Evolutionary conservation across 2,329 filamentous ascomycete genomes (phyloP), one percentile per base, ranked within the genome.

Genomic region (Penicillium sp.): DNA sequence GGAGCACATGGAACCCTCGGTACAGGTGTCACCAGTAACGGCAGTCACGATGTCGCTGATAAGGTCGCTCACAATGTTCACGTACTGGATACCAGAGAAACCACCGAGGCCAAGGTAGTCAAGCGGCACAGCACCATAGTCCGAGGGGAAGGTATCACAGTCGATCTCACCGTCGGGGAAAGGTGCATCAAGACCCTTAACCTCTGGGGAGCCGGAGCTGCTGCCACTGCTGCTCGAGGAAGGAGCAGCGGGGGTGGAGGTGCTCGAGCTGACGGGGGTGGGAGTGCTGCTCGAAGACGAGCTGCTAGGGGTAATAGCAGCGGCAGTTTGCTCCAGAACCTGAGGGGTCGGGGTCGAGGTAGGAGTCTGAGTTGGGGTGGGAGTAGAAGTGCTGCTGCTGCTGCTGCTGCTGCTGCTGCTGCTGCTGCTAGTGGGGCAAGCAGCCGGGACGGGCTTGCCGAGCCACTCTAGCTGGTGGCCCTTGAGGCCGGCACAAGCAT

Each of bases 11-110:
- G 72, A 68, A 32, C 79, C 81, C 7, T 71, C 55, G 6, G 55
- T 62, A 68, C 86, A 90, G 43, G 65, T 65, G 11, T 77, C 66
- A 11, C 82, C 84, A 12, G 69, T 69, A 31, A 80, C 65, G 16
- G 75, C 79, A 27, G 80, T 80, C 35, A 76, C 71, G 44, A 89
- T 86, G 43, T 76, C 75, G 60, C 68, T 71, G 57, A 93, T 82
- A 33, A 74, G 57, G 10, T 70, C 56, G 31, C 71, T 70, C 17
- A 68, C 41, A n/a, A 61, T 66, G 57, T 70, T 80, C 44, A 70
- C 68, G 37, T 73, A 71, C 66, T 95, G 88, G 44, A 95, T 73
- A 57, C 88, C 86, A 49, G 77, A 80, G 82, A 81, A 98, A 47
- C 87, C 88, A 44, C 72, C 75, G 6, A 86, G 68, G 12, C 74